Evolutionary conservation across 2,329 filamentous ascomycete species (phyloP).

Genomic region (Aspergillus spinulosporus): DNA sequence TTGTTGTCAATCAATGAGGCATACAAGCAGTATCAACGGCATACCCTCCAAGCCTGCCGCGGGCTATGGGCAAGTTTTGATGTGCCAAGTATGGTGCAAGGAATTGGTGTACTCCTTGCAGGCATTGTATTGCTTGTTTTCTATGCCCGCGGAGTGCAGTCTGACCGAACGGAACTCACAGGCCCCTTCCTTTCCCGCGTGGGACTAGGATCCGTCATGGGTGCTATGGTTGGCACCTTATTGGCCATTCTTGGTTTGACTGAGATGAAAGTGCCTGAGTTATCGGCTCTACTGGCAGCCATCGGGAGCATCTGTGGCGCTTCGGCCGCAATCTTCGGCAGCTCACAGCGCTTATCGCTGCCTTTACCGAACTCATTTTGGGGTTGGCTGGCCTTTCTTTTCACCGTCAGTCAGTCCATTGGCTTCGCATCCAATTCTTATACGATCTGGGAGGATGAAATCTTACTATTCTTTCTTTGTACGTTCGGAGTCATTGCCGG

Average conservation of each 20-base stretch:
- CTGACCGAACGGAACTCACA: conserved; percentile 56
- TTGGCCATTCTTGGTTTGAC: conserved; percentile 26
- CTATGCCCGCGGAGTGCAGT: conserved; percentile 64
- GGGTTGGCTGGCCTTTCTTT: conserved; percentile 81
- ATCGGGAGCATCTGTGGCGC: conserved; percentile 48
- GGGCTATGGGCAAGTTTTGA: conserved; percentile 91
- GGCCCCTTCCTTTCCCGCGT: conserved; percentile 55
- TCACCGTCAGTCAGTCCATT: conserved; percentile 80
- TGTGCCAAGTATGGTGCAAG: conserved; percentile 77
- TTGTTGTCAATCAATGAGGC: conserved; percentile 53
- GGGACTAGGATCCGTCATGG: conserved; percentile 50
- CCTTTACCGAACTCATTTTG: conserved; percentile 75
- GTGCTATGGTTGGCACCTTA: conserved; percentile 36
- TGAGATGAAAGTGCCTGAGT: conserved; percentile 34
- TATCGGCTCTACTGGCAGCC: conserved; percentile 43
- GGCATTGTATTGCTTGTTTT: conserved; percentile 69
- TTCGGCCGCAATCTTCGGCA: conserved; percentile 41
- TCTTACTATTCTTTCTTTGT: conserved; percentile 84
- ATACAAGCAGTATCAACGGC: conserved; percentile 72
- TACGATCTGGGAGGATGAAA: conserved; percentile 98
- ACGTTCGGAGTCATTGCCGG: conserved; percentile 80
- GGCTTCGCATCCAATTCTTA: conserved; percentile 98
- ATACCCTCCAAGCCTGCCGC: conserved; percentile 77
- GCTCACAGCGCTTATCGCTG: conserved; percentile 43
- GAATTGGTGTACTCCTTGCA: conserved; percentile 68